Evolutionary conservation across 441 rosid genomes (phyloP).

Genomic region (Macaranga tanarius): DNA sequence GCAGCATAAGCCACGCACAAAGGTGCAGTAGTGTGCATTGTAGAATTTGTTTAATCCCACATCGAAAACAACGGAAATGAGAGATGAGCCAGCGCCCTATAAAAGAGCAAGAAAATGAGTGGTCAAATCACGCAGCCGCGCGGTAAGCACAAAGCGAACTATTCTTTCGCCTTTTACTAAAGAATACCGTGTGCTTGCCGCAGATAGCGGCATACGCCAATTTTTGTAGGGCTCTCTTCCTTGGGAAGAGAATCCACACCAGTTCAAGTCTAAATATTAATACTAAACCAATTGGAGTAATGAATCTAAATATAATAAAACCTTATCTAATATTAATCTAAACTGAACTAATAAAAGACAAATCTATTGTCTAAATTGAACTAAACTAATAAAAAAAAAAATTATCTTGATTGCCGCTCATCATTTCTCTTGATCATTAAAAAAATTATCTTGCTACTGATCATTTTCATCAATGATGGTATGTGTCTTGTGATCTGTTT

Average conservation of each 20-base stretch:
- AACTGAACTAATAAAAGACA: too few relatives aligned
- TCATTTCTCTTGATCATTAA: too few relatives aligned
- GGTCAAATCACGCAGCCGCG: slow-evolving; percentile 11
- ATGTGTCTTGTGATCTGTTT: neutral
- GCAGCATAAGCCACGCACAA: too few relatives aligned
- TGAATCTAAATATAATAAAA: too few relatives aligned
- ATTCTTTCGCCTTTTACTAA: slow-evolving; percentile 69
- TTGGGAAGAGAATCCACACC: neutral
- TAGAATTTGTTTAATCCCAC: neutral
- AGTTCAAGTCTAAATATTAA: too few relatives aligned
- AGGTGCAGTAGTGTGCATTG: neutral
- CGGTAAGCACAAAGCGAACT: slow-evolving; percentile 42
- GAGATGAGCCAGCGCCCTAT: neutral
- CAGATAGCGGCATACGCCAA: slow-evolving; percentile 23
- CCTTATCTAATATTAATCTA: too few relatives aligned
- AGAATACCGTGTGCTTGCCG: slow-evolving; percentile 47
- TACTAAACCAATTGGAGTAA: too few relatives aligned
- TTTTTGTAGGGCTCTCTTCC: slow-evolving; percentile 15
- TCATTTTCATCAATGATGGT: neutral
- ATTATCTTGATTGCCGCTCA: too few relatives aligned
- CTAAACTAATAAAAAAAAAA: too few relatives aligned
- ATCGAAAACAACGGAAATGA: neutral
- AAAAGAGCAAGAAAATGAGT: neutral
- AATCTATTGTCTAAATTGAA: too few relatives aligned
- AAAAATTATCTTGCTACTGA: too few relatives aligned